Percentiles rank a stretch among this genome's conserved stretches.
Evolutionary conservation across 2,329 filamentous ascomycete genomes (phyloP).

Genomic region (Zopfia rhizophila): DNA sequence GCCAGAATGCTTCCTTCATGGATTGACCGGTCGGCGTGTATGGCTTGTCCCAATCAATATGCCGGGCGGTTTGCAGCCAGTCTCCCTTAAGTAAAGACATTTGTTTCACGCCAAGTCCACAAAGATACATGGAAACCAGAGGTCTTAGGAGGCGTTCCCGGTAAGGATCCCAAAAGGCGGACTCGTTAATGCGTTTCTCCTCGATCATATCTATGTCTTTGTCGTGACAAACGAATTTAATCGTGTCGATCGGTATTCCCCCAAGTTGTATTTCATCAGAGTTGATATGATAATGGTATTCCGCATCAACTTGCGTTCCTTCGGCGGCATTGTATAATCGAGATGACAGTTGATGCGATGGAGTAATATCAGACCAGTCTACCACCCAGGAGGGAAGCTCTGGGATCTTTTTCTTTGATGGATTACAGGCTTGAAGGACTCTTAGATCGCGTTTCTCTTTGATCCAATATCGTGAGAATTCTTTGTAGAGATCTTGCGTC

Average conservation of each 20-base stretch:
- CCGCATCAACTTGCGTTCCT: slow-evolving; percentile 5
- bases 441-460: slow-evolving; percentile 5
- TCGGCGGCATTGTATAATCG: slow-evolving; percentile 4
- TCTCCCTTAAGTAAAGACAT: neutral
- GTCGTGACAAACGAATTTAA: slow-evolving; percentile 3
- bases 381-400: slow-evolving; percentile 9
- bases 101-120: neutral
- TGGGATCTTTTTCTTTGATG: slow-evolving; percentile 9
- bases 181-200: neutral
- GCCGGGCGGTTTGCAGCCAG: neutral
- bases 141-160: neutral
- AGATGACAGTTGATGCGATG: slow-evolving; percentile 7
- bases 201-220: neutral
- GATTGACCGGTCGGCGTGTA: slow-evolving; percentile 7
- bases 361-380: slow-evolving; percentile 8
- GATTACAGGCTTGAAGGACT: slow-evolving; percentile 8
- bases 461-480: slow-evolving; percentile 10
- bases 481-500: slow-evolving; percentile 7
- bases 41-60: neutral
- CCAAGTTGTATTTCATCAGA: slow-evolving; percentile 5
- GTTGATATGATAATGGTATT: slow-evolving; percentile 8
- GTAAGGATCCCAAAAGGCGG: neutral
- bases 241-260: slow-evolving; percentile 5
- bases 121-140: slow-evolving; percentile 4
- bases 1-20: slow-evolving; percentile 10